Conservation (phyloP, 345 rosid species). For the Brassica rapa region DNA sequence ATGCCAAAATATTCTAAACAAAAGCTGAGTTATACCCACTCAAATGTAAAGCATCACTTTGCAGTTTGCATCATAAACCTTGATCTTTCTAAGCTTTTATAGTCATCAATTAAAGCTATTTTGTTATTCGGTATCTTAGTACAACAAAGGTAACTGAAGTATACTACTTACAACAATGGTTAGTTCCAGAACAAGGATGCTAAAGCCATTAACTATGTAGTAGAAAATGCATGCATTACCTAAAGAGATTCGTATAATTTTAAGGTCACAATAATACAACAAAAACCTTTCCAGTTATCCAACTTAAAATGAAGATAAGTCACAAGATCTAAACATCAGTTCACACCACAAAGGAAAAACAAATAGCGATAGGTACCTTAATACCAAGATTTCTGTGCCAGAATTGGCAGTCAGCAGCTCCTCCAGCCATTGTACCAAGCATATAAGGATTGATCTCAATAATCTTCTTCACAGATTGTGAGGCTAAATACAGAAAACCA, state of each 20-base stretch:
- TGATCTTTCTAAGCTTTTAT: not conserved
- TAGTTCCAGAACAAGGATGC: not conserved
- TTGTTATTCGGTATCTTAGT: not conserved
- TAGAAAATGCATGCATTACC: not conserved
- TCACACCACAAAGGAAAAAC: not conserved
- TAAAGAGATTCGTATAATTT: not conserved
- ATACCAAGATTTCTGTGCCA: constrained; percentile 96
- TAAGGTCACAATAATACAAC: not conserved
- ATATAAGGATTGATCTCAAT: constrained; percentile 92
- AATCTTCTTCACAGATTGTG: constrained; percentile 90
- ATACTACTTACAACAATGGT: not conserved
- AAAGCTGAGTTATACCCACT: not conserved
- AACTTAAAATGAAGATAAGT: not conserved
- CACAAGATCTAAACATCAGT: constrained; percentile 2
- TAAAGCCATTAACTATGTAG: constrained; percentile 1
- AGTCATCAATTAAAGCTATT: too few species aligned
- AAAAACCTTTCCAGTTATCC: not conserved
- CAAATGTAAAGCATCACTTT: not conserved
- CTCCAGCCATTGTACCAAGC: constrained; percentile 99
- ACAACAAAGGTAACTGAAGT: not conserved
- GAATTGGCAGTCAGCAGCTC: constrained; percentile 96
- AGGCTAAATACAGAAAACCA: constrained; percentile 47
- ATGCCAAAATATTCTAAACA: not conserved
- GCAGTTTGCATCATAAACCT: not conserved
- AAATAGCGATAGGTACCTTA: constrained; percentile 50